These are phyloP conservation scores for Aureobasidium leucospermi DNA, from an alignment of 2,329 filamentous ascomycete species.

Conservation along the genomic window DNA sequence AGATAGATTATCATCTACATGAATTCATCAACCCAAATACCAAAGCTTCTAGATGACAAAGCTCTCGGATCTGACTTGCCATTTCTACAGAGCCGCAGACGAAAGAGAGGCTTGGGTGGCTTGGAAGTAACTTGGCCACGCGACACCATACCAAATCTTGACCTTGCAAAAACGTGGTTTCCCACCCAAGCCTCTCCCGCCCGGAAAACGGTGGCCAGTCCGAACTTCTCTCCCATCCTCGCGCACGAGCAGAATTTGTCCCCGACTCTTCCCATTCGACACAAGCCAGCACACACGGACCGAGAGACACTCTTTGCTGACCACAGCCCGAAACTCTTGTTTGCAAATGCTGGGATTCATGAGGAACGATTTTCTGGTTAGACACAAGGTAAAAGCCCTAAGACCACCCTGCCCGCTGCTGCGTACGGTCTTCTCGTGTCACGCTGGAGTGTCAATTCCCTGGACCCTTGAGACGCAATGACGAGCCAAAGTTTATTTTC, in stretches of 20 bases:
- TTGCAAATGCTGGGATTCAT: background rate
- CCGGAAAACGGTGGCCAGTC: background rate
- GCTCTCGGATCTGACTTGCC: background rate
- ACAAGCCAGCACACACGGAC: background rate
- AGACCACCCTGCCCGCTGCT: too few relatives aligned
- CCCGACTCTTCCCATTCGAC: background rate
- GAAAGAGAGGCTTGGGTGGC: background rate
- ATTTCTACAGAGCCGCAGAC: background rate
- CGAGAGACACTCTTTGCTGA: background rate
- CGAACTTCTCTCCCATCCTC: background rate
- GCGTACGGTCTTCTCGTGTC: background rate
- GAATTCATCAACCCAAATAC: background rate
- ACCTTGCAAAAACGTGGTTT: background rate
- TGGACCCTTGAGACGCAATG: background rate
- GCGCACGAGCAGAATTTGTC: background rate
- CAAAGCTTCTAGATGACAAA: background rate
- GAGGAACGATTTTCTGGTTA: background rate
- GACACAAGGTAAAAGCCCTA: too few relatives aligned
- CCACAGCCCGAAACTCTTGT: background rate
- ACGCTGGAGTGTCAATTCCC: background rate
- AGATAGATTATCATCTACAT: conserved; percentile 1
- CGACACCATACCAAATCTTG: conserved; percentile 2
- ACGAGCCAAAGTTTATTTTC: background rate
- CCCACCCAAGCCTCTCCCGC: background rate
- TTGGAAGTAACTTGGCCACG: background rate